Evolutionary conservation across 2,329 filamentous ascomycete species (phyloP).

Genomic region (Coniosporium tulheliwenetii): DNA sequence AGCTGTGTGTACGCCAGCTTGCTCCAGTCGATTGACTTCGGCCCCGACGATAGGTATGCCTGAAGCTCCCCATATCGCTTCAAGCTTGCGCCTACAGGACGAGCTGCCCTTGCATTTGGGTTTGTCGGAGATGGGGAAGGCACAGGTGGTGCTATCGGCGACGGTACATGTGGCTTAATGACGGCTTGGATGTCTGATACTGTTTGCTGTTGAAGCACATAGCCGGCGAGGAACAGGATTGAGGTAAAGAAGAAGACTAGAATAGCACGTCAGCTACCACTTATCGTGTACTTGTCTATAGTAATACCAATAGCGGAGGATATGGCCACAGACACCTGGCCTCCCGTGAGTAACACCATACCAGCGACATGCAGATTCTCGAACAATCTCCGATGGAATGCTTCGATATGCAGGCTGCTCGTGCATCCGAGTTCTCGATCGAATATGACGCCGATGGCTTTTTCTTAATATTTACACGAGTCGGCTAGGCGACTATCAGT

Average conservation of each 20-base stretch:
- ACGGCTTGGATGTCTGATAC: conserved; percentile 61
- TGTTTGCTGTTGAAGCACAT: conserved; percentile 74
- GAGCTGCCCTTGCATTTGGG: conserved; percentile 3
- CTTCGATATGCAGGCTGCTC: no score
- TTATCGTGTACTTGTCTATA: conserved; percentile 2
- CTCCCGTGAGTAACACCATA: conserved; percentile 47
- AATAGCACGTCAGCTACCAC: neutral
- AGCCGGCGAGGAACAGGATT: conserved; percentile 76
- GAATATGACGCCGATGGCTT: no score
- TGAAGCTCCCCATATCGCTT: neutral
- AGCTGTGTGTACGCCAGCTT: conserved; percentile 31
- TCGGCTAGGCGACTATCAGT: no score
- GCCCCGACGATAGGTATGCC: neutral
- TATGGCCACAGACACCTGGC: conserved; percentile 53
- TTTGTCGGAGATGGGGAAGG: conserved; percentile 13
- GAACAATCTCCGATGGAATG: no score
- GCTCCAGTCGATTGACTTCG: conserved; percentile 24
- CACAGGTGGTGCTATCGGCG: conserved; percentile 13
- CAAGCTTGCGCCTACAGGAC: neutral
- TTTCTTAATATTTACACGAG: no score
- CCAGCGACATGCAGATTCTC: neutral
- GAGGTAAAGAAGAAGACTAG: conserved; percentile 60
- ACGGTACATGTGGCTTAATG: conserved; percentile 40
- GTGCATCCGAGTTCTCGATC: no score
- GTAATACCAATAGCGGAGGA: conserved; percentile 47